Percentiles rank a stretch among this genome's conserved stretches.
Conservation (phyloP, 192 early-diverging fungal species). For the Cetraspora pellucida region DNA sequence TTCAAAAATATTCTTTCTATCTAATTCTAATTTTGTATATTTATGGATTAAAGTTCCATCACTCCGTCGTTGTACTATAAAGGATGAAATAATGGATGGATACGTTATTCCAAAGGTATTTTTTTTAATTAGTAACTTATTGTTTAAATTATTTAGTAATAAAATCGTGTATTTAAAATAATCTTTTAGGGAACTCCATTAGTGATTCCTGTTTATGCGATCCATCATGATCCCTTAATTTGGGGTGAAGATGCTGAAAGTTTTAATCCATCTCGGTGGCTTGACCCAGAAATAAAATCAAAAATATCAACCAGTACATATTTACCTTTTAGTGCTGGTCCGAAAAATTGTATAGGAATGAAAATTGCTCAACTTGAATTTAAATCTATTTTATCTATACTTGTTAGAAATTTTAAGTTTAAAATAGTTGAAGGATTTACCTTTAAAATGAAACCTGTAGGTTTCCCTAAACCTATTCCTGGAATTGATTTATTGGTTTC, state of each 20-base stretch:
- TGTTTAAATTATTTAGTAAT: too few species aligned
- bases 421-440: too few species aligned
- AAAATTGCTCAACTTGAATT: slow-evolving; percentile 59
- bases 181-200: slow-evolving; percentile 35
- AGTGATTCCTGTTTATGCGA: slow-evolving; percentile 42
- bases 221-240: slow-evolving; percentile 45
- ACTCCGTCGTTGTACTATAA: slow-evolving; percentile 38
- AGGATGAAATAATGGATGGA: slow-evolving; percentile 43
- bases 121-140: too few species aligned
- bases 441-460: too few species aligned
- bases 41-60: slow-evolving; percentile 39
- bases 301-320: slow-evolving; percentile 37
- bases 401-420: slow-evolving; percentile 23
- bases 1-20: background rate
- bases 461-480: too few species aligned
- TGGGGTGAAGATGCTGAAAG: slow-evolving; percentile 55
- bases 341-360: slow-evolving; percentile 59
- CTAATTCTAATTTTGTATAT: background rate
- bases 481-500: too few species aligned
- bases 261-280: slow-evolving; percentile 59
- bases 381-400: slow-evolving; percentile 48
- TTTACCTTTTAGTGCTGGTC: slow-evolving; percentile 52
- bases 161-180: background rate
- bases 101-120: slow-evolving; percentile 56
- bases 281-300: slow-evolving; percentile 40